phyloP scores from a whole-genome alignment of 495 filamentous ascomycete species.

The Aspergillus bridgeri region DNA sequence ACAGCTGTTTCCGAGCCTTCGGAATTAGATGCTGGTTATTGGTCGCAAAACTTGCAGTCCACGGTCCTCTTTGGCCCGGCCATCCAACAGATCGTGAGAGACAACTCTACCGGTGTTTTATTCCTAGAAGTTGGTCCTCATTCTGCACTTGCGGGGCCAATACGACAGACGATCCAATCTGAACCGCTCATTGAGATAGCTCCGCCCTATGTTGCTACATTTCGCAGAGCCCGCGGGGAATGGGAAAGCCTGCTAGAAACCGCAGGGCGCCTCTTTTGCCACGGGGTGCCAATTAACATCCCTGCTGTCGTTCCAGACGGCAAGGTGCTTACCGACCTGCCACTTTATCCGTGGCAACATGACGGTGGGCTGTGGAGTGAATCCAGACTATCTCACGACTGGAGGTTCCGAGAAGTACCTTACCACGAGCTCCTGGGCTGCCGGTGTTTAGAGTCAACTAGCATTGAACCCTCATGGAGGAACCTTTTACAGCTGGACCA shows the following conservation, averaged over 20 bases:
- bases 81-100: neutral
- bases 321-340: slow-evolving; percentile 26
- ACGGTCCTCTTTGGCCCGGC: slow-evolving; percentile 34
- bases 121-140: slow-evolving; percentile 61
- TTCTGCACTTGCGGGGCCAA: slow-evolving; percentile 53
- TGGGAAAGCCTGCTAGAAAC: slow-evolving; percentile 4
- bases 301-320: neutral
- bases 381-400: slow-evolving; percentile 23
- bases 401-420: slow-evolving; percentile 23
- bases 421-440: slow-evolving; percentile 35
- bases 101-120: slow-evolving; percentile 17
- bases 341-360: slow-evolving; percentile 39
- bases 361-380: slow-evolving; percentile 31
- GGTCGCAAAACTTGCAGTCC: slow-evolving; percentile 36
- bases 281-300: neutral
- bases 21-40: slow-evolving; percentile 26
- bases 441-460: slow-evolving; percentile 17
- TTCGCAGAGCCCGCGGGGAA: slow-evolving; percentile 6
- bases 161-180: slow-evolving; percentile 41
- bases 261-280: slow-evolving; percentile 22
- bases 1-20: neutral
- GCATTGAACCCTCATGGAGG: slow-evolving; percentile 33
- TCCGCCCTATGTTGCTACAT: neutral
- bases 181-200: neutral
- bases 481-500: slow-evolving; percentile 33